These are phyloP conservation scores for Fusarium setosum DNA, from an alignment of 2,329 filamentous ascomycete genomes.

Conservation along the genomic window DNA sequence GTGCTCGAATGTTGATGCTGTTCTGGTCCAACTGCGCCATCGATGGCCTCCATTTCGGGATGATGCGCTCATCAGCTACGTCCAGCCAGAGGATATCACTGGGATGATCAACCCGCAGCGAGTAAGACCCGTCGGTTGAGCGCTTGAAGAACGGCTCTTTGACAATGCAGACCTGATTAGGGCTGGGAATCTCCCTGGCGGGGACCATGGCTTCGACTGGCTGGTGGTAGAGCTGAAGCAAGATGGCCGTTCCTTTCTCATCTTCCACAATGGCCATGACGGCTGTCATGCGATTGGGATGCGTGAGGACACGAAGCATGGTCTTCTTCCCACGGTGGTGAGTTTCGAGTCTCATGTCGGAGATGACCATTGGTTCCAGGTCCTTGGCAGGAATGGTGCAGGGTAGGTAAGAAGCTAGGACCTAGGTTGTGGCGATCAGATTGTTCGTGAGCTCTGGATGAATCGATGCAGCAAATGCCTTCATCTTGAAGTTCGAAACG, in stretches of 20 bases:
- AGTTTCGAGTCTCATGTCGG: slow-evolving; percentile 21
- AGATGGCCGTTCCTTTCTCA: slow-evolving; percentile 45
- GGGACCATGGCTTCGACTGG: slow-evolving; percentile 49
- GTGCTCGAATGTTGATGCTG: slow-evolving; percentile 28
- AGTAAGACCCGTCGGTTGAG: slow-evolving; percentile 52
- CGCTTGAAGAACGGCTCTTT: slow-evolving; percentile 66
- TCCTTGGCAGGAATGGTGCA: neutral
- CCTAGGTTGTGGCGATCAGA: neutral
- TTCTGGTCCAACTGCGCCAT: neutral
- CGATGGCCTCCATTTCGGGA: slow-evolving; percentile 47
- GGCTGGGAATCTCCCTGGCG: slow-evolving; percentile 47
- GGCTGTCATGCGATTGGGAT: slow-evolving; percentile 22
- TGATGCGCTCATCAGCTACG: slow-evolving; percentile 51
- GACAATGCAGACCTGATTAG: slow-evolving; percentile 53
- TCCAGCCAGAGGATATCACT: slow-evolving; percentile 58
- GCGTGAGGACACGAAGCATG: slow-evolving; percentile 34
- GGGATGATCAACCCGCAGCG: slow-evolving; percentile 63
- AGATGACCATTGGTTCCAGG: slow-evolving; percentile 5
- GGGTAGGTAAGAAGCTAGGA: slow-evolving; percentile 10
- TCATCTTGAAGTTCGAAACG: neutral
- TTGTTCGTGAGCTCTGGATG: neutral
- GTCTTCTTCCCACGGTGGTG: slow-evolving; percentile 32
- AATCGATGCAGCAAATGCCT: neutral
- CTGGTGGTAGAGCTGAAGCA: slow-evolving; percentile 56
- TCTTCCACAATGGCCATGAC: slow-evolving; percentile 53